Evolutionary conservation across 2,329 filamentous ascomycete genomes (phyloP).

Genomic region (Pyrenochaeta sp.): DNA sequence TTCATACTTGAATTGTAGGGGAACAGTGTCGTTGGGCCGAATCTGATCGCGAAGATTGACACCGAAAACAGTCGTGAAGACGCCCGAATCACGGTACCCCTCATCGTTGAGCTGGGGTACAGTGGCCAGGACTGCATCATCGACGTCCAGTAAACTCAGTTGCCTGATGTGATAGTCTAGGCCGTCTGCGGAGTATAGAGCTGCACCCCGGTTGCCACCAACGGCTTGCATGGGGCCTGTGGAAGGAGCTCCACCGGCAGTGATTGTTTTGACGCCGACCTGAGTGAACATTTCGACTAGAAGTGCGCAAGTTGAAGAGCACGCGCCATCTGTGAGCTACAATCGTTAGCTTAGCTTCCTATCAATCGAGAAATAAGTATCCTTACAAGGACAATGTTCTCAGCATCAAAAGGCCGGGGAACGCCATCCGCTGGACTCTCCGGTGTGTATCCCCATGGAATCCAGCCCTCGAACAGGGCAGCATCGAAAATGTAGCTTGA

Average conservation of each 20-base stretch:
- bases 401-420: conserved; percentile 2
- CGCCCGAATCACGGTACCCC: conserved; percentile 22
- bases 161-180: conserved; percentile 40
- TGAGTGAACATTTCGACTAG: conserved; percentile 60
- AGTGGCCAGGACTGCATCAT: conserved; percentile 3
- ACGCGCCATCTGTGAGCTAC: conserved; percentile 62
- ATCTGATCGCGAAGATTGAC: conserved; percentile 53
- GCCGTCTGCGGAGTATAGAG: conserved; percentile 45
- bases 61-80: conserved; percentile 32
- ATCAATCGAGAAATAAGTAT: neutral
- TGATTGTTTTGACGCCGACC: conserved; percentile 61
- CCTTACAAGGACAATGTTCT: conserved; percentile 43
- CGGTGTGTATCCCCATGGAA: conserved; percentile 10
- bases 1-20: conserved; percentile 51
- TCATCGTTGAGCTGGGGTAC: conserved; percentile 3
- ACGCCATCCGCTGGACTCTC: neutral
- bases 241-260: conserved; percentile 65
- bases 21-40: conserved; percentile 36
- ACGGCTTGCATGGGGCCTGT: conserved; percentile 44
- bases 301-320: conserved; percentile 64
- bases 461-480: conserved; percentile 40
- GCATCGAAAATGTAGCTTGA: conserved; percentile 9
- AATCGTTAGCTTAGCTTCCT: neutral
- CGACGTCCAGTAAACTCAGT: conserved; percentile 13
- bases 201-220: conserved; percentile 65